phyloP scores from a whole-genome alignment of 2,329 filamentous ascomycete species.

The Orbilia ellipsospora region DNA sequence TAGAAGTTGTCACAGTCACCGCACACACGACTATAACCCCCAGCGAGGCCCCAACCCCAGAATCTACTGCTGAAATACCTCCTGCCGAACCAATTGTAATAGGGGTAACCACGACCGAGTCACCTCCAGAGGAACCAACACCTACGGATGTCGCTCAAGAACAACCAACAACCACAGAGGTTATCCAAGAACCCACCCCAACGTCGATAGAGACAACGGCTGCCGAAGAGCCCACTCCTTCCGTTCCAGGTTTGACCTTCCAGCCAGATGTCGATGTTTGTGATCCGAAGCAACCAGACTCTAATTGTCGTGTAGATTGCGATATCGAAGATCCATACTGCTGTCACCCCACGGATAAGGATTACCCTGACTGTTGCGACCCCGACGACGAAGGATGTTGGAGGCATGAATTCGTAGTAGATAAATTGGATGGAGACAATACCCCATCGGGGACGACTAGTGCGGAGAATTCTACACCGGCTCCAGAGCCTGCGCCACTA shows the following conservation, averaged over 20 bases:
- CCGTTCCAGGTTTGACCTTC: constrained; percentile 36
- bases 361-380: constrained; percentile 49
- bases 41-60: constrained; percentile 4
- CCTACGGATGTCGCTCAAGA: constrained; percentile 6
- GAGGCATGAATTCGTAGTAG: constrained; percentile 46
- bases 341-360: constrained; percentile 40
- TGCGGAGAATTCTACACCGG: constrained; percentile 3
- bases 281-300: constrained; percentile 43
- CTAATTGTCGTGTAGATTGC: constrained; percentile 39
- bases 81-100: background rate
- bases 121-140: background rate
- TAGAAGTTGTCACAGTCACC: background rate
- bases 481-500: background rate
- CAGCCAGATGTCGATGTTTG: constrained; percentile 26
- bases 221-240: constrained; percentile 1
- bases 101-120: constrained; percentile 1
- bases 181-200: background rate
- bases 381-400: constrained; percentile 43
- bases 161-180: background rate
- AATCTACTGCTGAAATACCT: background rate
- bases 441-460: constrained; percentile 17
- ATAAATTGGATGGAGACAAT: constrained; percentile 16
- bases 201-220: constrained; percentile 3
- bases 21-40: constrained; percentile 1
- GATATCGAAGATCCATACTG: constrained; percentile 48